These are phyloP conservation scores for Amanita rubescens DNA, from an alignment of 768 basidiomycete species.

Conservation along the genomic window DNA sequence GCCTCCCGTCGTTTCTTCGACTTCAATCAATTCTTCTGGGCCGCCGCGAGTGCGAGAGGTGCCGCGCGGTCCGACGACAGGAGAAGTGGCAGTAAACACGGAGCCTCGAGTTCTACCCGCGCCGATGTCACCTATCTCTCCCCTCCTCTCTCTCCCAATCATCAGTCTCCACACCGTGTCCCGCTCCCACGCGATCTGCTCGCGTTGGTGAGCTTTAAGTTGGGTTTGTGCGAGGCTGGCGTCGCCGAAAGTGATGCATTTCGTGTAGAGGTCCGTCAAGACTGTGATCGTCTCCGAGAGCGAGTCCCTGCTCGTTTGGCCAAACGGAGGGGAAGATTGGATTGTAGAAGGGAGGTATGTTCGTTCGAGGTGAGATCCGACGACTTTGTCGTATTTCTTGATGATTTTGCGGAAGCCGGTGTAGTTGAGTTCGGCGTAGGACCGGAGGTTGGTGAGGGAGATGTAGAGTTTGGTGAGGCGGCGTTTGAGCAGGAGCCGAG, in stretches of 20 bases:
- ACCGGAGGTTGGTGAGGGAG: slow-evolving; percentile 63
- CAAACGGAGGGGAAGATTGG: slow-evolving; percentile 64
- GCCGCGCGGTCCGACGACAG: too few relatives aligned
- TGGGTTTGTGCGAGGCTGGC: slow-evolving; percentile 64
- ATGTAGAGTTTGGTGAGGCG: slow-evolving; percentile 80
- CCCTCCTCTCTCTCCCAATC: slow-evolving; percentile 76
- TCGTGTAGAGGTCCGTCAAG: slow-evolving; percentile 71
- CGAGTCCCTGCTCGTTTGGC: slow-evolving; percentile 48
- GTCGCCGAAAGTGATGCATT: slow-evolving; percentile 78
- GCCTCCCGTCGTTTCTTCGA: slow-evolving; percentile 18
- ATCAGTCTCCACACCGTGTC: slow-evolving; percentile 98
- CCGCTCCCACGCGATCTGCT: slow-evolving; percentile 94
- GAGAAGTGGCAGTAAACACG: neutral
- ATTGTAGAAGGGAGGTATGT: slow-evolving; percentile 67
- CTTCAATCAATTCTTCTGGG: slow-evolving; percentile 3
- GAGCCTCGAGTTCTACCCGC: neutral
- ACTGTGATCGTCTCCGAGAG: slow-evolving; percentile 49
- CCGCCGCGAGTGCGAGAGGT: slow-evolving; percentile 9
- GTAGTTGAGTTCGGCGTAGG: slow-evolving; percentile 88
- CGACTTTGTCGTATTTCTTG: slow-evolving; percentile 98
- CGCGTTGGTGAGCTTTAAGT: slow-evolving; percentile 79
- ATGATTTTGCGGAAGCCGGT: slow-evolving; percentile 92
- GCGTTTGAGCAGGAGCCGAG: slow-evolving; percentile 82
- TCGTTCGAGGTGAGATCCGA: slow-evolving; percentile 71
- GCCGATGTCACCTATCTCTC: slow-evolving; percentile 27